Conservation (phyloP, 2,329 filamentous ascomycete species). For the Coniella vitis region DNA sequence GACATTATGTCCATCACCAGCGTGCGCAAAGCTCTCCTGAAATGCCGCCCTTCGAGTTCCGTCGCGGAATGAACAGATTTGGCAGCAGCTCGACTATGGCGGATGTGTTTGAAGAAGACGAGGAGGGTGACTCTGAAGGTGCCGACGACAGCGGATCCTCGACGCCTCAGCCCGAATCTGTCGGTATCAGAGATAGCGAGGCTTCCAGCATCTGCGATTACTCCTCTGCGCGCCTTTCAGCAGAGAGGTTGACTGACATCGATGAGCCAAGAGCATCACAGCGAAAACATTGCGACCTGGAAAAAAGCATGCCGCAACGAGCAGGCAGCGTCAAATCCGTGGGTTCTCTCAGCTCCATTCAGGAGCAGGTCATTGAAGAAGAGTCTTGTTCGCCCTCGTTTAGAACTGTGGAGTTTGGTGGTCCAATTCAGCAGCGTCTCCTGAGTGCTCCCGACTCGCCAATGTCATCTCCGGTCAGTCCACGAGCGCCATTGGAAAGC, state of each 20-base stretch:
- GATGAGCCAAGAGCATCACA: constrained; percentile 25
- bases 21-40: constrained; percentile 76
- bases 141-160: constrained; percentile 21
- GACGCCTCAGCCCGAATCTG: constrained; percentile 28
- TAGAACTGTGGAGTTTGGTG: constrained; percentile 13
- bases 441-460: constrained; percentile 22
- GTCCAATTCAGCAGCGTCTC: constrained; percentile 19
- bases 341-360: constrained; percentile 42
- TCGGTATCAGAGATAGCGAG: constrained; percentile 26
- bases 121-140: constrained; percentile 53
- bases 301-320: constrained; percentile 31
- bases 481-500: constrained; percentile 18
- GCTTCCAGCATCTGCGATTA: constrained; percentile 4
- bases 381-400: constrained; percentile 33
- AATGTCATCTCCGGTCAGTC: constrained; percentile 14
- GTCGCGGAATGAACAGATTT: constrained; percentile 53
- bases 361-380: constrained; percentile 45
- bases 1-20: constrained; percentile 63
- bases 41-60: constrained; percentile 64
- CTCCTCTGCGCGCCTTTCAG: constrained; percentile 11
- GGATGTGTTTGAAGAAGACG: constrained; percentile 81
- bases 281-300: constrained; percentile 40
- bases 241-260: constrained; percentile 5
- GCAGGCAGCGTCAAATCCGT: constrained; percentile 39
- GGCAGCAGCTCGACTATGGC: constrained; percentile 70